Evolutionary conservation across 2,329 filamentous ascomycete species (phyloP), one percentile per base, ranked within the genome.

Genomic region (Stylonectria norvegica): DNA sequence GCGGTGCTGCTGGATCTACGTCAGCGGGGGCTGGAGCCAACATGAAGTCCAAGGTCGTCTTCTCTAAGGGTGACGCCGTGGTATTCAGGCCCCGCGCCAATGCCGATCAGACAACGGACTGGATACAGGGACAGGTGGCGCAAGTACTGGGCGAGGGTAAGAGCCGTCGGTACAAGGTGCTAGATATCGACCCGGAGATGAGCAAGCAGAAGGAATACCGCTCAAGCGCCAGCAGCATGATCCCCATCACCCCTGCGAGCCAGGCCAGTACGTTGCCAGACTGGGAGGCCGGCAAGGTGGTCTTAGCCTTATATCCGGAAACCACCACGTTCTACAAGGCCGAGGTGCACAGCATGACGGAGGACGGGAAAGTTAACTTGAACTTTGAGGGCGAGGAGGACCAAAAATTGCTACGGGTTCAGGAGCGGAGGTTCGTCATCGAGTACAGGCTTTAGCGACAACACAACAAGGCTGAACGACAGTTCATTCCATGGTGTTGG

Each of bases 291-390:
- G 84, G 85, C 31, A 86, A 84, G 59, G 78, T 81, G 32, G 86
- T 91, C 7, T 70, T 91, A 42, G 87, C 87, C 0, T 69, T 89
- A 42, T 93, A 93, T 57, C 87, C 87, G 0, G 83, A 89, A 53
- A 91, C 87, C 1, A 90, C 87, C 1, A 90, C 86, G 0, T 91
- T 93, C 55, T 93, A 93, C 62, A 83, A 86, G 59, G 87, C 87
- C 2, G 85, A 89, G 52, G 86, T 91, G 7, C 85, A 87, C 65
- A 82, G 82, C 23, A 82, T 78, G 71, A 70, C 83, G 40, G 68
- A 68, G 27, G 61, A 71, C 45, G 57, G 72, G 28, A 75, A 73
- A 45, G 79, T 84, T 29, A 76, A 77, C 41, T 69, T 91, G 49
- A 81, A 86, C 48, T 91, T 91, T 54, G 87, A 91, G 59, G 86